These are phyloP conservation scores for Bipolaris gigantea DNA, from an alignment of 2,329 filamentous ascomycete genomes.

Conservation along the genomic window DNA sequence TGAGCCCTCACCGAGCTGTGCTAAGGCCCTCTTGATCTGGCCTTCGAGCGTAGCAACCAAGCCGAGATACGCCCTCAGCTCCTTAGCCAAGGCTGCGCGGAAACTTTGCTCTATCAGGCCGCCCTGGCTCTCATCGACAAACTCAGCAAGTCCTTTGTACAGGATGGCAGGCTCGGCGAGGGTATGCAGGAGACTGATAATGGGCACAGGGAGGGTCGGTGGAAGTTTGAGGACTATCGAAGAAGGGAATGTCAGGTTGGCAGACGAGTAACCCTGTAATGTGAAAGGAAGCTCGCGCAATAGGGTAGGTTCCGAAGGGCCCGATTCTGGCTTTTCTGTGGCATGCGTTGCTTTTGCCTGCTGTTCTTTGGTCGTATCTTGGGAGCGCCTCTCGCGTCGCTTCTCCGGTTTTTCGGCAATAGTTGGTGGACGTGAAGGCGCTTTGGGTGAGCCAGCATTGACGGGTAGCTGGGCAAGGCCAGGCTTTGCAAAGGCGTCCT, in stretches of 20 bases:
- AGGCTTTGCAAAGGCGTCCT: conserved; percentile 53
- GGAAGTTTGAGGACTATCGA: conserved; percentile 75
- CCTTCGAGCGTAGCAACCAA: conserved; percentile 90
- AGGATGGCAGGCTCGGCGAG: conserved; percentile 92
- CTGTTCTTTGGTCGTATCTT: conserved; percentile 32
- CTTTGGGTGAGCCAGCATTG: conserved; percentile 37
- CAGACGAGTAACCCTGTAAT: conserved; percentile 86
- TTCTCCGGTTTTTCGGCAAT: conserved; percentile 29
- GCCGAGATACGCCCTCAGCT: conserved; percentile 86
- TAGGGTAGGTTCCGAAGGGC: conserved; percentile 51
- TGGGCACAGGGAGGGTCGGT: conserved; percentile 74
- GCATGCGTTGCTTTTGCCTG: conserved; percentile 13
- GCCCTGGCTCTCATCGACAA: conserved; percentile 77
- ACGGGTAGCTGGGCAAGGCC: conserved; percentile 48
- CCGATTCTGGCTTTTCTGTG: conserved; percentile 18
- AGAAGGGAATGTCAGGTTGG: conserved; percentile 75
- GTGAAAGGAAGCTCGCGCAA: conserved; percentile 82
- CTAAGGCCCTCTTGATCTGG: conserved; percentile 82
- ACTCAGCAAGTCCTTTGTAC: conserved; percentile 77
- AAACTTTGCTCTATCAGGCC: conserved; percentile 92
- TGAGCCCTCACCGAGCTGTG: conserved; percentile 68
- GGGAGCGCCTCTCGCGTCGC: conserved; percentile 31
- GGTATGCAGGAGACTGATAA: conserved; percentile 84
- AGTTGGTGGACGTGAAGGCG: conserved; percentile 21
- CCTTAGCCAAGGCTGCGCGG: conserved; percentile 78